Base-by-base conservation (phyloP, 305 asterid species). In the Nicotiana rustica region DNA sequence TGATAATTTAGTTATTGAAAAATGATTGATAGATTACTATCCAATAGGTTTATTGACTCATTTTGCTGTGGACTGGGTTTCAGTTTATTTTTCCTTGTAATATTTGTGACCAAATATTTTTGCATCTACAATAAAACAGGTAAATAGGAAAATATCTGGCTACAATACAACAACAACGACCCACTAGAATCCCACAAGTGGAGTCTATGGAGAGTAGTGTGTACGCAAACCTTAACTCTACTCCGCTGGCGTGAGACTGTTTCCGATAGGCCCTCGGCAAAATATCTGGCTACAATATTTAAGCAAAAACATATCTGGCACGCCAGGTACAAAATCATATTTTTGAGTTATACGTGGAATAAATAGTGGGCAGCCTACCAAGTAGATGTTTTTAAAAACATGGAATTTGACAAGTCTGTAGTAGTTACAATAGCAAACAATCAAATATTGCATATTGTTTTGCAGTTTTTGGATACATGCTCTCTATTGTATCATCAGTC, bases 401-500 rank as follows among this genome's bases (percentile, higher is more conserved):
- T 57, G 64, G 25, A 57, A 15, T 57, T 17, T 57, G 19, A 17
- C 0, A 57, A 57, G 21, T 18, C 64, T 57, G 2, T 57, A 57
- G 21, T 57, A 17, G 25, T 17, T 57, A 57, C 25, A 57, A 57
- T 15, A 57, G 1, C 10, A 57, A 57, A 57, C 7, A 44, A 70
- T 17, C 78, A 73, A 73, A 47, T 73, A 73, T 49, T 73, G 79
- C 19, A 71, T 44, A 47, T 47, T 73, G 79, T 6, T 70, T 6
- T 71, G 21, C 64, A 17, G 64, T 10, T 57, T 57, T 57, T 15
- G 21, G 6, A 57, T 57, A 59, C 62, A 49, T 7, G 41, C 38
- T 8, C 15, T 49, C 79, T 13, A 25, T 75, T 52, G 21, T 52
- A 75, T 75, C 41, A 41, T 41, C 47, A 41, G 47, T 49, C 57